phyloP scores from a whole-genome alignment of 257 asterid genomes.

The Jacaranda copaia region DNA sequence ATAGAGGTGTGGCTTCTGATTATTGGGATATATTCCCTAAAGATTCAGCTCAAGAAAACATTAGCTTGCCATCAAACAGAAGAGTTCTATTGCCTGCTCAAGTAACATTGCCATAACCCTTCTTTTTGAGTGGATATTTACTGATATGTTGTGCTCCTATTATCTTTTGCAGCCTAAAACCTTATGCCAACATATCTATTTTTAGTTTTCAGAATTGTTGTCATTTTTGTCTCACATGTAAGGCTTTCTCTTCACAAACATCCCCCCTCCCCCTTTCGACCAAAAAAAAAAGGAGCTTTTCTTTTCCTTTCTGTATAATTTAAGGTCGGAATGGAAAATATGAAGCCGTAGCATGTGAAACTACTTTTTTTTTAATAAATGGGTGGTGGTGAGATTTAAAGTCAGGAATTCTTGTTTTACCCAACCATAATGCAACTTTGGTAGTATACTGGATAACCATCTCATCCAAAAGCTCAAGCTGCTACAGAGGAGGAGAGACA shows the following conservation, averaged over 20 bases:
- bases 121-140: slow-evolving; percentile 34
- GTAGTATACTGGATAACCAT: too few species aligned
- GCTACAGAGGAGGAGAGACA: too few species aligned
- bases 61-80: slow-evolving; percentile 44
- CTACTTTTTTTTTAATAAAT: too few species aligned
- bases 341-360: neutral
- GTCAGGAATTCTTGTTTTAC: too few species aligned
- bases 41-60: slow-evolving; percentile 57
- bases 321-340: slow-evolving; percentile 18
- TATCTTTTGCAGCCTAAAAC: slow-evolving; percentile 5
- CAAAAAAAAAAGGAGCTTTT: too few species aligned
- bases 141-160: slow-evolving; percentile 15
- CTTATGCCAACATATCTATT: slow-evolving; percentile 1
- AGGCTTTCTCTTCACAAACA: neutral
- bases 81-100: slow-evolving; percentile 80
- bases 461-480: too few species aligned
- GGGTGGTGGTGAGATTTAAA: too few species aligned
- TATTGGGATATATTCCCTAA: slow-evolving; percentile 86
- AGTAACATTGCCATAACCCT: slow-evolving; percentile 49
- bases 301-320: slow-evolving; percentile 1
- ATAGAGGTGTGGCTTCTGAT: slow-evolving; percentile 60
- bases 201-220: slow-evolving; percentile 4
- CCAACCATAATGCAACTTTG: too few species aligned
- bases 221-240: slow-evolving; percentile 24
- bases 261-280: neutral